Base-by-base conservation (phyloP, 108 stramenopile genomes). In the Ochromonas danica region DNA sequence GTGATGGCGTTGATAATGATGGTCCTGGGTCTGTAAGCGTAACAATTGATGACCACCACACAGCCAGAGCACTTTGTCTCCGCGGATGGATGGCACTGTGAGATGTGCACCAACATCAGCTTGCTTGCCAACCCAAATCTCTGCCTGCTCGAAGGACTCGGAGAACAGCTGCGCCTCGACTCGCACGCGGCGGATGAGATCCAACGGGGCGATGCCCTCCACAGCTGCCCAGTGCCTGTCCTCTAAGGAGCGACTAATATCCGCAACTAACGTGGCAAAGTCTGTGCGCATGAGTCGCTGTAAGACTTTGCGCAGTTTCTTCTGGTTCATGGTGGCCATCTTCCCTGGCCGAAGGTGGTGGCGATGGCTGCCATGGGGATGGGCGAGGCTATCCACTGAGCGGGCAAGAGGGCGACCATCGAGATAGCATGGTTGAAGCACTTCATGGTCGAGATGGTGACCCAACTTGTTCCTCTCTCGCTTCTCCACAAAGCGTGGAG, bases 41-140 rank as follows among this genome's bases (percentile, higher is more conserved):
- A n/a, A n/a, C 1, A n/a, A 28, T 14, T 41, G 28, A 77, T 83
- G 82, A 3, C 77, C 82, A 28, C 82, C 82, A 62, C 82, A 83
- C 60, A 83, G 65, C 82, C 82, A 83, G 17, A 83, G 71, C 27
- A 83, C 82, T 41, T 72, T 70, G 41, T 83, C 82, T 1, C 82
- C 82, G n/a, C 82, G 42, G 1, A 83, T 77, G 36, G 35, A 35
- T 39, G 82, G 82, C 6, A 83, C 82, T 0, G 3, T 14, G 3
- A 83, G 38, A 40, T 83, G 78, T 2, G 82, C 82, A 63, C 82
- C 82, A 1, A 83, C 62, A 6, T 62, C 67, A 14, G 82, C 77
- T 22, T 33, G 61, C 35, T 61, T 42, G 1, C 82, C 82, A 0
- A 83, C 82, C 82, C 82, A 83, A 30, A 83, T 83, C 74, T 83